Conservation (phyloP, 169 alveolate genomes). For the Plasmodium yoelii region DNA sequence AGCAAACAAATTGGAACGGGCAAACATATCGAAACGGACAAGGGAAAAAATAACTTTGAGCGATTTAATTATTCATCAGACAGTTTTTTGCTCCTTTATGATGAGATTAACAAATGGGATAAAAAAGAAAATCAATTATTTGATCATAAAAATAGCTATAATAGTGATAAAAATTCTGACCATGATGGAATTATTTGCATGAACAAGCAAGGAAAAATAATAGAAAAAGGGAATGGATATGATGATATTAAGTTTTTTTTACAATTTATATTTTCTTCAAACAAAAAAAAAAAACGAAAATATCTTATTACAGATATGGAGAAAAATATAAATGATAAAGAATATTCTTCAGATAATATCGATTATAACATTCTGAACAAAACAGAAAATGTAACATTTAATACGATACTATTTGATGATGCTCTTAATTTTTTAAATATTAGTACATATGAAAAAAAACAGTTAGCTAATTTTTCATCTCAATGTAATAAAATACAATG, state of each 20-base stretch:
- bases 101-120: background rate
- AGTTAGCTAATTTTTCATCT: background rate
- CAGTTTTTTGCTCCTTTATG: background rate
- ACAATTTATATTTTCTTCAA: background rate
- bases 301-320: background rate
- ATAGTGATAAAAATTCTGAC: background rate
- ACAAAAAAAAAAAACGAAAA: background rate
- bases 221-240: background rate
- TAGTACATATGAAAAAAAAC: conserved; percentile 11
- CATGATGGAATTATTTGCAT: conserved; percentile 2
- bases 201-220: background rate
- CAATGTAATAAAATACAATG: conserved; percentile 22
- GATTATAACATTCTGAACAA: conserved; percentile 23
- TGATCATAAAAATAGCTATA: no score
- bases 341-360: background rate
- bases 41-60: background rate
- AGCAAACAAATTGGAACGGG: background rate
- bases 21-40: background rate
- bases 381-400: background rate
- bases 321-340: background rate
- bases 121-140: background rate
- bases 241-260: background rate
- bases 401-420: conserved; percentile 11
- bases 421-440: background rate
- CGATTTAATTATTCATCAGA: conserved; percentile 1